phyloP scores from a whole-genome alignment of 2,329 filamentous ascomycete genomes.

The Lasiodiplodia sp. region DNA sequence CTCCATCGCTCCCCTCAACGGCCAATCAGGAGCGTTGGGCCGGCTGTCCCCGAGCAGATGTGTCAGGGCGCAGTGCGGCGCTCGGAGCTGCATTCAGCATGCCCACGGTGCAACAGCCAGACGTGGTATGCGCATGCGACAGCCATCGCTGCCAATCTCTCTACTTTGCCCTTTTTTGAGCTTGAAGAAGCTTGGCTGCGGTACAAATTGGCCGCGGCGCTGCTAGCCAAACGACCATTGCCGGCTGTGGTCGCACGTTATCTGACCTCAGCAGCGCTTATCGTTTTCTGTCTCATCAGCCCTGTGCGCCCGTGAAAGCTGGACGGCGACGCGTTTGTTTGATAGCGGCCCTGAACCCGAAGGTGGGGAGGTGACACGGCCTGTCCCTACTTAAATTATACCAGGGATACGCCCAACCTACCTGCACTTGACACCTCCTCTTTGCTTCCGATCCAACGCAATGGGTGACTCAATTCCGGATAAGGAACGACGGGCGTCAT shows the following conservation, averaged over 20 bases:
- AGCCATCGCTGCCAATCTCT: background rate
- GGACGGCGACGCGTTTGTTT: background rate
- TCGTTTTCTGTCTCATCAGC: slow-evolving; percentile 2
- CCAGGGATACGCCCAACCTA: background rate
- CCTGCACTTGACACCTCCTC: background rate
- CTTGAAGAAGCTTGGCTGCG: slow-evolving; percentile 17
- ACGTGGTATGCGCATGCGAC: slow-evolving; percentile 12
- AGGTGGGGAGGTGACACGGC: slow-evolving; percentile 9
- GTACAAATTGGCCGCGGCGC: background rate
- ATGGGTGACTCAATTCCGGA: slow-evolving; percentile 1
- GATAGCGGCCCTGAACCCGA: slow-evolving; percentile 3
- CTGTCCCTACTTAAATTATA: background rate
- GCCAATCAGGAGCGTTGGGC: background rate
- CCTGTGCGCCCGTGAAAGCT: slow-evolving; percentile 4
- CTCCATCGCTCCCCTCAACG: background rate
- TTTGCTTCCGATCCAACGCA: slow-evolving; percentile 2
- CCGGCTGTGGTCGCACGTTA: background rate
- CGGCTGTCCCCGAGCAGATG: background rate
- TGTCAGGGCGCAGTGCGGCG: background rate
- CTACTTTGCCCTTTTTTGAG: background rate
- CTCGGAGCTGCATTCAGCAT: background rate
- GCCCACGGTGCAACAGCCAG: background rate
- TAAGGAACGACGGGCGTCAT: slow-evolving; percentile 20
- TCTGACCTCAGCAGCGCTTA: slow-evolving; percentile 16
- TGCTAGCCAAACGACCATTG: background rate